These are phyloP conservation scores for Onygena corvina DNA, from an alignment of 2,329 filamentous ascomycete genomes.

Conservation along the genomic window DNA sequence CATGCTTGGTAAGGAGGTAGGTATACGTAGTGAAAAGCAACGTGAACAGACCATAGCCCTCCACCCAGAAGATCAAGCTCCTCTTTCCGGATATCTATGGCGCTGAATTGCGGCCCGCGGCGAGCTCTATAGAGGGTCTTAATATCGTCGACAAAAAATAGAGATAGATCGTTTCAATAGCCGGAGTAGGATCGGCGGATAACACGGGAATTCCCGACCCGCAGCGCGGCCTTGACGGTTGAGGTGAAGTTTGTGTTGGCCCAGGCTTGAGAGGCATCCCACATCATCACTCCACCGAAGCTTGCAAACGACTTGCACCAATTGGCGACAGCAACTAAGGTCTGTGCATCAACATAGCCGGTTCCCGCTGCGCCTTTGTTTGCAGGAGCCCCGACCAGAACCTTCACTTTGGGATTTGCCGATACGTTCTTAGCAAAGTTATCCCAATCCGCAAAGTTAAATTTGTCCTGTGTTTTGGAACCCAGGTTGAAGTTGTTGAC, in stretches of 20 bases:
- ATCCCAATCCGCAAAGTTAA: conserved; percentile 55
- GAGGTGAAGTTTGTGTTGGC: conserved; percentile 47
- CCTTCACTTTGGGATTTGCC: conserved; percentile 48
- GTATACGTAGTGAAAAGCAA: no score
- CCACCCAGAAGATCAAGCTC: no score
- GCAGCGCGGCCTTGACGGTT: conserved; percentile 31
- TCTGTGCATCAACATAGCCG: conserved; percentile 43
- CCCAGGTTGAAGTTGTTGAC: conserved; percentile 41
- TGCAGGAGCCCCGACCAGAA: conserved; percentile 51
- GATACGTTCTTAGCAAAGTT: conserved; percentile 49
- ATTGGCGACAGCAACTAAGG: conserved; percentile 41
- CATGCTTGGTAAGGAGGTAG: no score
- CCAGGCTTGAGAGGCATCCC: conserved; percentile 53
- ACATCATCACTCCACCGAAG: conserved; percentile 59
- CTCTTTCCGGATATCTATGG: no score
- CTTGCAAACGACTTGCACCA: conserved; percentile 45
- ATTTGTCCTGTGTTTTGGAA: conserved; percentile 39
- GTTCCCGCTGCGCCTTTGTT: conserved; percentile 41
- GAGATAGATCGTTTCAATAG: background rate
- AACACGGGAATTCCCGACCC: background rate
- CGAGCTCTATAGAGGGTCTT: no score
- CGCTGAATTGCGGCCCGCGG: no score
- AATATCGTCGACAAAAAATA: no score
- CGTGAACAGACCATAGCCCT: no score
- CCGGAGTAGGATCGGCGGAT: background rate